A percentile compares a stretch with the other conserved stretches of the same genome.
Conservation (phyloP, 176 grass and related monocot species). For the Leersia perrieri region DNA sequence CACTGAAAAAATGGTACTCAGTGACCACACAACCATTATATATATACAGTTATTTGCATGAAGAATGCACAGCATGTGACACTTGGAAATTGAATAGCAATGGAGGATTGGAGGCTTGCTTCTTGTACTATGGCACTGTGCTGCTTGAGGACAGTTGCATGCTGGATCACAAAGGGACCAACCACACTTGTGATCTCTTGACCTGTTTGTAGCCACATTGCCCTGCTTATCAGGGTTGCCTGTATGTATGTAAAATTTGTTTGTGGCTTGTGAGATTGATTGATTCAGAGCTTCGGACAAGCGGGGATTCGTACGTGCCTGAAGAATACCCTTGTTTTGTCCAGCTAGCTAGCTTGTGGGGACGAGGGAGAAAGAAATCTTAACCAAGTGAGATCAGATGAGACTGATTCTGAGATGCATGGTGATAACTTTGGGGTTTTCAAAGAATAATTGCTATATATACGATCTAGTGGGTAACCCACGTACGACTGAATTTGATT, state of each 20-base stretch:
- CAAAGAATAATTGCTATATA: too few relatives aligned
- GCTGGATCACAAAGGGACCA: background rate
- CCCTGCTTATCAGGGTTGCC: background rate
- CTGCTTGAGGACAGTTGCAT: background rate
- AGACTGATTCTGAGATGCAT: background rate
- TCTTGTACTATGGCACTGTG: background rate
- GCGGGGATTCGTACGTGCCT: background rate
- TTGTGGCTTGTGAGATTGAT: background rate
- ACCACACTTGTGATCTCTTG: background rate
- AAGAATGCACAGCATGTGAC: background rate
- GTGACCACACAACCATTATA: background rate
- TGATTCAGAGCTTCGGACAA: conserved; percentile 1
- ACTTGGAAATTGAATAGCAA: background rate
- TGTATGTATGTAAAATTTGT: background rate
- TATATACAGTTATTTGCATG: background rate
- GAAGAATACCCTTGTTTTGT: background rate
- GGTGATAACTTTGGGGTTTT: background rate
- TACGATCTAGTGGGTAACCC: too few relatives aligned
- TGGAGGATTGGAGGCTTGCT: background rate
- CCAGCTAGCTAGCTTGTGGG: background rate
- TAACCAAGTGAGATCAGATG: background rate
- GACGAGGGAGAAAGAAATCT: background rate
- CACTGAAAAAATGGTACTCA: background rate
- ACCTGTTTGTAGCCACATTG: background rate
- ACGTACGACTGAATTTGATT: too few relatives aligned